Evolutionary conservation across 73 alveolate genomes (phyloP), one percentile per base, ranked within the genome.

Genomic region (Paramecium bursaria): DNA sequence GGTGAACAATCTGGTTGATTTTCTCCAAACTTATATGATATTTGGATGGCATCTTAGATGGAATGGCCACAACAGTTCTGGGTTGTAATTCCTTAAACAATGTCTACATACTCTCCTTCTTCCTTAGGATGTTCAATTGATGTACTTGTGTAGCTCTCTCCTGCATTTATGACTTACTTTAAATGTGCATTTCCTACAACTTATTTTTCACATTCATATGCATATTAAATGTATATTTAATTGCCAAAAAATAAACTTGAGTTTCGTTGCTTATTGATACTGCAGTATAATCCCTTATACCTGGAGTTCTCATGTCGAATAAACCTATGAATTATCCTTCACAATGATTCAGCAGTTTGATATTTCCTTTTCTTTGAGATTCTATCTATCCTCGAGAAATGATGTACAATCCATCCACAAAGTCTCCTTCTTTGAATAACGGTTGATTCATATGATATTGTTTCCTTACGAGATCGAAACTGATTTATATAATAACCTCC

Each of bases 391-490:
- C 82, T 35, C 19, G 22, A 31, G 22, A 67, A 7, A 67, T 67
- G 14, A 67, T 9, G 21, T 67, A 67, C 35, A 67, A 67, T 10
- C 82, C 82, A 67, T 67, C 82, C 2, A 67, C 82, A 2, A 42
- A 13, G n/a, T 31, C 55, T 0, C 82, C 82, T 67, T 67, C 22
- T 17, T 42, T 35, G 21, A 67, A 67, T 1, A 67, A 25, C 5
- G 21, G 9, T 67, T 67, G 44, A 67, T 67, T 67, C n/a, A 67
- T 31, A 0, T 27, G 1, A 25, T 15, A 67, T 67, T 25, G 17
- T 19, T 67, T 31, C 19, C 50, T 67, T 11, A 25, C 23, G 33
- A 67, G 44, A 67, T 67, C 82, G 33, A 33, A 67, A 42, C 82
- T 67, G 33, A 67, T 10, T 42, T 67, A 27, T 39, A 67, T 42